Evolutionary conservation across 2,329 filamentous ascomycete species (phyloP).

Genomic region (Hortaea werneckii): DNA sequence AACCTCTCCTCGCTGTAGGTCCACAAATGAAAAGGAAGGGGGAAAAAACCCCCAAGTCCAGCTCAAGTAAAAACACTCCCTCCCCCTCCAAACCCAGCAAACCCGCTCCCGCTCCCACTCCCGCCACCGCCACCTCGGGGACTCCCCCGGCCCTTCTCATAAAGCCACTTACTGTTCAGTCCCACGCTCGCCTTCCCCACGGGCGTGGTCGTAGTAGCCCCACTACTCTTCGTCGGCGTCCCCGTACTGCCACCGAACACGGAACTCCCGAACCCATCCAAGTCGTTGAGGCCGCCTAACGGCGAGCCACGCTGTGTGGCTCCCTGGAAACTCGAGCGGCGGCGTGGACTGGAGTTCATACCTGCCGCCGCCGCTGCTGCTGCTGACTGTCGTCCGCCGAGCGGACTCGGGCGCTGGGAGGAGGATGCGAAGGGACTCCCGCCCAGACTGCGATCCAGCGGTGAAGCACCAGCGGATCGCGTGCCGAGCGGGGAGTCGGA

Average conservation of each 20-base stretch:
- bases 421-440: no score
- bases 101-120: background rate
- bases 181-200: constrained; percentile 51
- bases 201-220: constrained; percentile 10
- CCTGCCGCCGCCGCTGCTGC: background rate
- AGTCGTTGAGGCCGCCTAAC: background rate
- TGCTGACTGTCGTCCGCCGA: background rate
- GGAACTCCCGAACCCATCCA: background rate
- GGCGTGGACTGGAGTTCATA: background rate
- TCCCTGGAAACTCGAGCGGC: constrained; percentile 51
- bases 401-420: no score
- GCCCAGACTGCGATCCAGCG: background rate
- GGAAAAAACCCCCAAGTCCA: no score
- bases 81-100: constrained; percentile 6
- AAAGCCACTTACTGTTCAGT: constrained; percentile 89
- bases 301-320: constrained; percentile 15
- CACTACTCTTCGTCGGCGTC: constrained; percentile 9
- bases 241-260: constrained; percentile 16
- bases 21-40: no score
- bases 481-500: background rate
- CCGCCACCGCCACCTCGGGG: constrained; percentile 23
- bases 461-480: background rate
- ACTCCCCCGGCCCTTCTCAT: constrained; percentile 62
- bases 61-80: constrained; percentile 6
- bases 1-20: no score